Evolutionary conservation across 2,329 filamentous ascomycete genomes (phyloP).

Genomic region (Aureobasidium sp.): DNA sequence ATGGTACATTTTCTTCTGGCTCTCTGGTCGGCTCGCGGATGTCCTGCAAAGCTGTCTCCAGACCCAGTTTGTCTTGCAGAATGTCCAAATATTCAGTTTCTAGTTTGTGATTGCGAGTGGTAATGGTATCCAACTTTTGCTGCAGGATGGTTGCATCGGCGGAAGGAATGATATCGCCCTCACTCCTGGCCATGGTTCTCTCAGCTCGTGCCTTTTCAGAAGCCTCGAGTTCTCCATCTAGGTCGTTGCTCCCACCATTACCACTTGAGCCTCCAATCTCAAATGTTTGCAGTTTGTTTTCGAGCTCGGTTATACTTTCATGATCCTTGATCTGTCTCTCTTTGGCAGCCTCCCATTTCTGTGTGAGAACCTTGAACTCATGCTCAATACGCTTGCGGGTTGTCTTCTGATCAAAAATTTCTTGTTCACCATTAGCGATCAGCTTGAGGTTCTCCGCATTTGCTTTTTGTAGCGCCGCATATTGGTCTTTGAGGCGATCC

Average conservation of each 20-base stretch:
- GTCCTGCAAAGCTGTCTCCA: slow-evolving; percentile 31
- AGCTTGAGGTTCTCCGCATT: slow-evolving; percentile 46
- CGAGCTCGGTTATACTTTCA: slow-evolving; percentile 41
- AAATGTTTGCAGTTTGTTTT: slow-evolving; percentile 38
- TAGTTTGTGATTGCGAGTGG: slow-evolving; percentile 30
- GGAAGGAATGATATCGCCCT: neutral
- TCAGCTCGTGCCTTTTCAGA: slow-evolving; percentile 24
- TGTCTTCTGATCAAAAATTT: slow-evolving; percentile 45
- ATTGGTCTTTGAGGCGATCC: slow-evolving; percentile 39
- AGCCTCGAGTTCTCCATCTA: slow-evolving; percentile 36
- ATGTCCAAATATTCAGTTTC: slow-evolving; percentile 37
- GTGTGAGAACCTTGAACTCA: slow-evolving; percentile 40
- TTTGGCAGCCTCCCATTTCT: slow-evolving; percentile 41
- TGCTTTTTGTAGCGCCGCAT: slow-evolving; percentile 41
- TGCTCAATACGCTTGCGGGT: slow-evolving; percentile 42
- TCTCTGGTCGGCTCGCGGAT: slow-evolving; percentile 32
- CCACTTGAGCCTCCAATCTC: slow-evolving; percentile 27
- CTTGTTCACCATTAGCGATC: slow-evolving; percentile 45
- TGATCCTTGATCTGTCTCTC: slow-evolving; percentile 43
- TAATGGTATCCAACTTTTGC: slow-evolving; percentile 35
- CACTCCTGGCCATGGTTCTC: slow-evolving; percentile 19
- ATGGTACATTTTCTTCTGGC: slow-evolving; percentile 21
- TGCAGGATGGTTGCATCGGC: slow-evolving; percentile 30
- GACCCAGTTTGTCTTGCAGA: slow-evolving; percentile 31
- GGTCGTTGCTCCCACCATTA: slow-evolving; percentile 23